Base-by-base conservation (phyloP, 2,329 filamentous ascomycete species). In the Neoascochyta sp. region DNA sequence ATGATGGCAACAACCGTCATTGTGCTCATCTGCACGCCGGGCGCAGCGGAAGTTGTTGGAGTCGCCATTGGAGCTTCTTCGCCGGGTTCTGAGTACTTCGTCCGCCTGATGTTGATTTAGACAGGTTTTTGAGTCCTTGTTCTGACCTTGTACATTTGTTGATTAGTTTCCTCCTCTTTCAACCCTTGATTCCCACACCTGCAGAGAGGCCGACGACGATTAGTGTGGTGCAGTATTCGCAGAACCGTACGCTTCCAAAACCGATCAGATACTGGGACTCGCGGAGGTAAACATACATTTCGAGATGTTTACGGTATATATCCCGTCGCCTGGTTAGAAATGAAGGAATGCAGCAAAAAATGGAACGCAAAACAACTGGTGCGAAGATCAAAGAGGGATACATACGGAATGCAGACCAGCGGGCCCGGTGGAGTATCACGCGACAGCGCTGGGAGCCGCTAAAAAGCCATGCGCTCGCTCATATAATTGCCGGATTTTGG, bases 341-440 rank as follows among this genome's bases (percentile, higher is more conserved):
- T 34, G 12, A 16, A 43, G 61, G 62, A 65, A 66, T 65, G 62
- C 37, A 42, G 41, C 34, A 37, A 52, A 49, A 54, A 40, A 57
- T 55, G 51, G 40, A 43, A 35, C 39, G 40, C 41, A 53, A 49
- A 52, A 54, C 45, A 55, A 51, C 25, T 31, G 22, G 27, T 15
- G 8, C 22, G 24, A 26, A 27, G 27, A 25, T 23, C 28, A 48
- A 41, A 39, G 50, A 54, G 52, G 51, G 50, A 47, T 47, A 17
- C 24, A 21, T 32, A 32, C 34, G 52, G 51, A 58, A 55, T 55
- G 51, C 43, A 33, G 29, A 29, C 27, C 13, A 32, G 24, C 19
- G 30, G 32, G 27, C 22, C 36, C 32, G 29, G 30, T 33, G 33
- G 30, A 34, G 22, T 27, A 36, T 35, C 30, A 30, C 32, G 25